Base-by-base conservation (phyloP, 2,329 filamentous ascomycete genomes). In the Macrophomina phaseolina region DNA sequence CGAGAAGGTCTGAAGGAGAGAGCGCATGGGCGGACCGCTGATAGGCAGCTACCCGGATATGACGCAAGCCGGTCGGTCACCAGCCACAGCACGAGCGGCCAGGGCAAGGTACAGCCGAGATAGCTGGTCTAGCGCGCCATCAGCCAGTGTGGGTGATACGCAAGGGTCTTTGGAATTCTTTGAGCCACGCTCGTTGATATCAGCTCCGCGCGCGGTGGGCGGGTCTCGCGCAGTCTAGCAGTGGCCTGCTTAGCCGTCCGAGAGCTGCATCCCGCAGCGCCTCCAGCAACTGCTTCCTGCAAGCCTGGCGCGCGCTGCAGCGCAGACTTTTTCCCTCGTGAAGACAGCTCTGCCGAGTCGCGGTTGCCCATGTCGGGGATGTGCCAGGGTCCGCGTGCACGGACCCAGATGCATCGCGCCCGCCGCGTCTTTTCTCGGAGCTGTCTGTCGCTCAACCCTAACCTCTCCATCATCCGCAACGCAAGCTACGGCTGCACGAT, bases 401-500 rank as follows among this genome's bases (percentile, higher is more conserved):
- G 53, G 53, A 14, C 38, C 52, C 23, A 18, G n/a, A 12, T 49
- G 46, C 46, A 28, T 49, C 46, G 42, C 42, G 42, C 9, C 8
- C 42, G 49, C 56, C 23, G 56, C 23, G 23, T 23, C 56, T 49
- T 62, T 62, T 62, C 42, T 62, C 16, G 42, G 52, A 49, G 58
- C 42, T 49, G 23, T 30, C 45, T 45, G n/a, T 30, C 58, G 58
- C 45, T 62, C 42, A 14, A 60, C 34, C 56, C 58, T 45, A 23
- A 48, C 30, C 58, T 62, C 58, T 62, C 46, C 58, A 62, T 45
- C 30, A 28, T 9, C 58, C 6, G 42, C 42, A 23, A 46, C 58
- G 45, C 55, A 61, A 62, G 58, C 56, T 42, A 23, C 58, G 58
- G 38, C 34, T 49, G 58, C 58, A 62, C 30, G 42, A 49, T 49